Evolutionary conservation across 2,329 filamentous ascomycete species (phyloP).

Genomic region (Aspergillus floridensis): DNA sequence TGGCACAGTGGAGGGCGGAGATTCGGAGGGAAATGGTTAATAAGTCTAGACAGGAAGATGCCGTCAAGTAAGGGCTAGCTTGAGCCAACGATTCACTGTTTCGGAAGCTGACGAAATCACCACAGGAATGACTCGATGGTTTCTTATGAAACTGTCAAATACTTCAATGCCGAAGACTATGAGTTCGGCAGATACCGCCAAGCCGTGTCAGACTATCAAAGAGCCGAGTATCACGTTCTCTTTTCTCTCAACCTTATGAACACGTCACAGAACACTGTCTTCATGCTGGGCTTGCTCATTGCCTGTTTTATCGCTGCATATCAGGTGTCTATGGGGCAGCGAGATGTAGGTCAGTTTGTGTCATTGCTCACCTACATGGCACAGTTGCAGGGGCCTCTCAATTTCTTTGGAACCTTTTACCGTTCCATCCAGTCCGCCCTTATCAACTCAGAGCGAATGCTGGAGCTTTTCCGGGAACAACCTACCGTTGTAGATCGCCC

Average conservation of each 20-base stretch:
- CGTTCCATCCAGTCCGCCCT: constrained; percentile 92
- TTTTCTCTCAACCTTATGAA: constrained; percentile 78
- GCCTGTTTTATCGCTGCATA: constrained; percentile 73
- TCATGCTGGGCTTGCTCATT: constrained; percentile 71
- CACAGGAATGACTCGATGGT: constrained; percentile 87
- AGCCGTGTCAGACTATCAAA: constrained; percentile 69
- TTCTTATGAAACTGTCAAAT: constrained; percentile 94
- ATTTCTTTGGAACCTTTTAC: constrained; percentile 94
- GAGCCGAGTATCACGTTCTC: constrained; percentile 71
- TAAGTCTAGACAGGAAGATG: constrained; percentile 89
- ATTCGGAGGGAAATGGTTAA: constrained; percentile 93
- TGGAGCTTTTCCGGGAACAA: constrained; percentile 94
- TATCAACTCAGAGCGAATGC: constrained; percentile 92
- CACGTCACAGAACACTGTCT: constrained; percentile 74
- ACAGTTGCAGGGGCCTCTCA: constrained; percentile 75
- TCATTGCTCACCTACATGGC: constrained; percentile 72
- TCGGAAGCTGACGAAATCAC: constrained; percentile 2
- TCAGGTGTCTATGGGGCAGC: constrained; percentile 67
- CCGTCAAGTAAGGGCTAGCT: constrained; percentile 67
- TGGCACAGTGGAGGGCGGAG: constrained; percentile 89
- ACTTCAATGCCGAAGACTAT: constrained; percentile 80
- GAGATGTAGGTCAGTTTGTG: constrained; percentile 69
- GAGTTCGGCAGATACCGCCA: constrained; percentile 71
- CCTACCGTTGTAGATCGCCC: constrained; percentile 83
- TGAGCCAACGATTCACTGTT: not conserved